These are phyloP conservation scores for Rhamnella rubrinervis DNA, from an alignment of 331 rosid genomes.

Conservation along the genomic window DNA sequence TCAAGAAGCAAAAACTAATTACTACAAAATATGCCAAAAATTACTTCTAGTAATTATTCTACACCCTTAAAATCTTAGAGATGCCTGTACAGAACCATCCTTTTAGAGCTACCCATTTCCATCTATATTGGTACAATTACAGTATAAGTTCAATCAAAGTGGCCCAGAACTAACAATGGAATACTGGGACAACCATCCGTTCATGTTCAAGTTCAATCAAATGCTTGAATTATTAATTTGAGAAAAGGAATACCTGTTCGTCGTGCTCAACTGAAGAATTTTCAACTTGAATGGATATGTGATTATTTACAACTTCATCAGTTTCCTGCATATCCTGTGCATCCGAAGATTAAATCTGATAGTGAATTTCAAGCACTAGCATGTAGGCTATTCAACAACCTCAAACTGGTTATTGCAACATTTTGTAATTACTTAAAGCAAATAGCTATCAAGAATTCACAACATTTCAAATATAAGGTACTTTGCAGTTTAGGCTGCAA, in stretches of 20 bases:
- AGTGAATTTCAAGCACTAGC: background rate
- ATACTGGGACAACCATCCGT: background rate
- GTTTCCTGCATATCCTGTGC: conserved; percentile 48
- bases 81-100: too few relatives aligned
- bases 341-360: conserved; percentile 17
- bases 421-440: too few relatives aligned
- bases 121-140: background rate
- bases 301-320: conserved; percentile 36
- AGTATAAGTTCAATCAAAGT: background rate
- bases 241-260: conserved; percentile 44
- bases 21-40: too few relatives aligned
- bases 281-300: conserved; percentile 45
- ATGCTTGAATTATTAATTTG: background rate
- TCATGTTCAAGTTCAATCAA: background rate
- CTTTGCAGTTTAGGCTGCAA: too few relatives aligned
- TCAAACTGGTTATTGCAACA: too few relatives aligned
- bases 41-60: too few relatives aligned
- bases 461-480: too few relatives aligned
- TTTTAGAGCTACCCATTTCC: too few relatives aligned
- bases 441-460: too few relatives aligned
- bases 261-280: conserved; percentile 42
- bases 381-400: background rate
- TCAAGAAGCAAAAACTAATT: too few relatives aligned
- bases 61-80: too few relatives aligned
- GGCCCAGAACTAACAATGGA: background rate